Conservation (phyloP, 225 moss, liverwort and hornwort species). For the Pseudisothecium myosuroides region DNA sequence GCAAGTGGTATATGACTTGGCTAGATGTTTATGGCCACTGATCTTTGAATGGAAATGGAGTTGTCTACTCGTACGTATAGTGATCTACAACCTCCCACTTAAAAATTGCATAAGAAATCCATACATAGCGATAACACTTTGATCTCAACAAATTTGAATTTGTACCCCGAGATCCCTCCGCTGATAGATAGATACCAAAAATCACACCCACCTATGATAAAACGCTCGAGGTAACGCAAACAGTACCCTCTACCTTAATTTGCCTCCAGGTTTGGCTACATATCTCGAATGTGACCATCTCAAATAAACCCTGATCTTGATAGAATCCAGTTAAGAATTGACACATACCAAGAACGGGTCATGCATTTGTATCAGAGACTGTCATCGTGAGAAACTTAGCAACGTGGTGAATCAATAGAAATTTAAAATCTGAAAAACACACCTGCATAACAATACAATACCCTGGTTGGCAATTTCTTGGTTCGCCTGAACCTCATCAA, state of each 20-base stretch:
- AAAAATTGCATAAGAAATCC: neutral
- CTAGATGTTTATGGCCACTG: neutral
- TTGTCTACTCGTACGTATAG: neutral
- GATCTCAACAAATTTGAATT: neutral
- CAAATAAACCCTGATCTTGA: neutral
- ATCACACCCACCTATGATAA: neutral
- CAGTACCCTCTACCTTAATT: neutral
- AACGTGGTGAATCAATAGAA: neutral
- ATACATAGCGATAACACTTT: neutral
- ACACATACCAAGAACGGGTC: neutral
- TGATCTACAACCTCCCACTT: neutral
- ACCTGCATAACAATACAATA: neutral
- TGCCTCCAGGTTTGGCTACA: neutral
- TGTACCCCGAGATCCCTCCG: neutral
- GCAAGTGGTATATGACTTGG: neutral
- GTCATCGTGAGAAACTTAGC: neutral
- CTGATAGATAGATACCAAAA: neutral
- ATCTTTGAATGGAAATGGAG: neutral
- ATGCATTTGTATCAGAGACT: neutral
- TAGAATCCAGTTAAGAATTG: neutral
- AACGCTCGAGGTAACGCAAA: neutral
- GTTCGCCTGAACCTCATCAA: neutral
- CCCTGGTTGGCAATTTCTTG: neutral
- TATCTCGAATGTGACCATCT: neutral
- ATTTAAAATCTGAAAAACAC: neutral